Percentiles rank a stretch among this genome's conserved stretches.
phyloP scores from a whole-genome alignment of 2,329 filamentous ascomycete genomes.

The Magnaporthiopsis poae region DNA sequence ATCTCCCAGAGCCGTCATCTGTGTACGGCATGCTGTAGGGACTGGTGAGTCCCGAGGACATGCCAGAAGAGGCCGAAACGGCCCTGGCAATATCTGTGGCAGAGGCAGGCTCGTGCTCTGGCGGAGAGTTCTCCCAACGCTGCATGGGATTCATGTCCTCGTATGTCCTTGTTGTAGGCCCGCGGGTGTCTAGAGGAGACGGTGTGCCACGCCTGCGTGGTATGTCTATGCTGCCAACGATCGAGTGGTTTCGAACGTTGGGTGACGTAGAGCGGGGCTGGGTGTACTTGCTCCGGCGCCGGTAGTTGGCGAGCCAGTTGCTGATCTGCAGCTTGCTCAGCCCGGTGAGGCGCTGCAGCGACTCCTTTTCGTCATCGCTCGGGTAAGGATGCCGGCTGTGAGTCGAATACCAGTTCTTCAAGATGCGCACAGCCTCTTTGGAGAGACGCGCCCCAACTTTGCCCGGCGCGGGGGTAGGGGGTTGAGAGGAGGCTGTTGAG shows the following conservation, averaged over 20 bases:
- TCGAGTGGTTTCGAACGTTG: slow-evolving; percentile 49
- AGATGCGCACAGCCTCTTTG: slow-evolving; percentile 63
- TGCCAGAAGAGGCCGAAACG: slow-evolving; percentile 42
- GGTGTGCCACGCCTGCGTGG: slow-evolving; percentile 51
- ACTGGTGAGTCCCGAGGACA: slow-evolving; percentile 47
- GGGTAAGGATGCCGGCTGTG: slow-evolving; percentile 80
- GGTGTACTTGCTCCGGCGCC: slow-evolving; percentile 69
- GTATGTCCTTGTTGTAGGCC: slow-evolving; percentile 15
- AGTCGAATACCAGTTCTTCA: slow-evolving; percentile 76
- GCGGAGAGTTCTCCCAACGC: slow-evolving; percentile 49
- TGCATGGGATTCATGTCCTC: slow-evolving; percentile 48
- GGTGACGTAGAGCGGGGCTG: slow-evolving; percentile 60
- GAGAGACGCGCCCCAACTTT: slow-evolving; percentile 72
- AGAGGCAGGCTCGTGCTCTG: slow-evolving; percentile 51
- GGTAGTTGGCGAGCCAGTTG: slow-evolving; percentile 87
- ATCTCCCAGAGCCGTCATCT: slow-evolving; percentile 51
- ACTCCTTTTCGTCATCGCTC: slow-evolving; percentile 75
- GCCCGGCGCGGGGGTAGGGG: slow-evolving; percentile 25
- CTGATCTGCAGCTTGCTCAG: slow-evolving; percentile 75
- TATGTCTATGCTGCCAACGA: slow-evolving; percentile 58
- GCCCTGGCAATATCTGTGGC: slow-evolving; percentile 49
- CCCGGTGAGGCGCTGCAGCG: slow-evolving; percentile 67
- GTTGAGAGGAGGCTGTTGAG: background rate
- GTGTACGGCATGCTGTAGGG: slow-evolving; percentile 48
- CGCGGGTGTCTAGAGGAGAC: slow-evolving; percentile 21